Percentiles rank a stretch among this genome's conserved stretches.
These are phyloP conservation scores for Cytospora leucostoma DNA, from an alignment of 2,329 filamentous ascomycete genomes.

Conservation along the genomic window DNA sequence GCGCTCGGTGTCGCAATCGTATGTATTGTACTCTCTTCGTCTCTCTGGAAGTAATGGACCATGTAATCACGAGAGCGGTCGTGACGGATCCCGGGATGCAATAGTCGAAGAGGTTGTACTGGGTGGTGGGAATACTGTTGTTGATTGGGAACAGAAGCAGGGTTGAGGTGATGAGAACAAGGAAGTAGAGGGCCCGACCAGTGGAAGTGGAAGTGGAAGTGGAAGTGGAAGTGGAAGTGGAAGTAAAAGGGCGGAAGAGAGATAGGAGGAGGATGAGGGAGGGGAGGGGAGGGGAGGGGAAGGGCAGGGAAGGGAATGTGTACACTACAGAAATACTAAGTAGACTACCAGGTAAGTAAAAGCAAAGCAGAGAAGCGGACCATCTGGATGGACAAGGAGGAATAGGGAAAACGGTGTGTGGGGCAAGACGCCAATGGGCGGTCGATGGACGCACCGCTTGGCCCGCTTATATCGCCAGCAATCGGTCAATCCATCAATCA, in stretches of 20 bases:
- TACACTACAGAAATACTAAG: slow-evolving; percentile 9
- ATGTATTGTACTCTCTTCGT: not conserved
- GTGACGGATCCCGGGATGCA: slow-evolving; percentile 7
- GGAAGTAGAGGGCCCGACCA: slow-evolving; percentile 2
- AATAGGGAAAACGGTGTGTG: not conserved
- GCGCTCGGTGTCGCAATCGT: slow-evolving; percentile 16
- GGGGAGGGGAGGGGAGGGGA: slow-evolving; percentile 5
- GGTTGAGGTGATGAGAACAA: slow-evolving; percentile 19
- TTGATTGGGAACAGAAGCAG: slow-evolving; percentile 14
- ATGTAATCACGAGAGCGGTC: not conserved
- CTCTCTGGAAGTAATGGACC: not conserved
- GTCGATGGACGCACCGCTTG: not conserved
- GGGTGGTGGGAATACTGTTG: not conserved
- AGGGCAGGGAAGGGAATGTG: slow-evolving; percentile 1
- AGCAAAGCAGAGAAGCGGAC: not conserved
- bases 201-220: not conserved
- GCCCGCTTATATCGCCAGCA: not conserved
- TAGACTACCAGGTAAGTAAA: not conserved
- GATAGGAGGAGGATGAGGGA: not conserved
- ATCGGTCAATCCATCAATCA: not conserved
- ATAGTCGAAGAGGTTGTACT: not conserved
- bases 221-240: no score
- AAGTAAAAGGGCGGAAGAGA: not conserved
- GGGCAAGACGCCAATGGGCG: not conserved
- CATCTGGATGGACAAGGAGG: no score